A percentile compares a stretch with the other conserved stretches of the same genome.
phyloP scores from a whole-genome alignment of 148 eudicot species.

The Silene latifolia region DNA sequence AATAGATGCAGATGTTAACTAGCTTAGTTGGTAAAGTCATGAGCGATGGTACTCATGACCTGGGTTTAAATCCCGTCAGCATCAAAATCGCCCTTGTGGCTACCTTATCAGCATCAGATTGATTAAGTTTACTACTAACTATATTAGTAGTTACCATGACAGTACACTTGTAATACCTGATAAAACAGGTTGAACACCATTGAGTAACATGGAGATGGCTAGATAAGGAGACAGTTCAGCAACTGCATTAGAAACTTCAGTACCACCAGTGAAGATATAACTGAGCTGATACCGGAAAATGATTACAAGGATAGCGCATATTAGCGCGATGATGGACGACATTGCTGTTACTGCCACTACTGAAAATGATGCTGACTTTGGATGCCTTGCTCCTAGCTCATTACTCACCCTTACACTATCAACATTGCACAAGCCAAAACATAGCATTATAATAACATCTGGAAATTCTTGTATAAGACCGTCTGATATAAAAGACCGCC shows the following conservation, averaged over 20 bases:
- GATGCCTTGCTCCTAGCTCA: conserved; percentile 58
- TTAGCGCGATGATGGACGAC: conserved; percentile 31
- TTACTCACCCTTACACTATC: conserved; percentile 62
- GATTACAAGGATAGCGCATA: conserved; percentile 35
- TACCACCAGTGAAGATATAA: conserved; percentile 50
- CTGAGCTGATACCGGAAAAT: conserved; percentile 41
- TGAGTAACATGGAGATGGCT: conserved; percentile 44
- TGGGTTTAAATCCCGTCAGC: no score
- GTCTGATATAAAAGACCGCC: neutral
- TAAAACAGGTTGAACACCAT: conserved; percentile 57
- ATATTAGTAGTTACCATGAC: no score
- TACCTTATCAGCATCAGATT: no score
- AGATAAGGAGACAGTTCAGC: conserved; percentile 49
- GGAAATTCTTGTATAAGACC: neutral
- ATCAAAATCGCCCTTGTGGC: no score
- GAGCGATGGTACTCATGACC: no score
- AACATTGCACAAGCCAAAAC: neutral
- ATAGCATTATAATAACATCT: neutral
- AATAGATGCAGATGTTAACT: no score
- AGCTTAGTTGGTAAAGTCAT: no score
- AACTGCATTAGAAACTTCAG: conserved; percentile 44
- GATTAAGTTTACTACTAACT: no score
- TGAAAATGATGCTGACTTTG: conserved; percentile 54
- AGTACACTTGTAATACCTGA: conserved; percentile 41
- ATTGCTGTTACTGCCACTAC: conserved; percentile 39